Evolutionary conservation across 345 rosid species (phyloP).

Genomic region (Gynandropsis gynandra): DNA sequence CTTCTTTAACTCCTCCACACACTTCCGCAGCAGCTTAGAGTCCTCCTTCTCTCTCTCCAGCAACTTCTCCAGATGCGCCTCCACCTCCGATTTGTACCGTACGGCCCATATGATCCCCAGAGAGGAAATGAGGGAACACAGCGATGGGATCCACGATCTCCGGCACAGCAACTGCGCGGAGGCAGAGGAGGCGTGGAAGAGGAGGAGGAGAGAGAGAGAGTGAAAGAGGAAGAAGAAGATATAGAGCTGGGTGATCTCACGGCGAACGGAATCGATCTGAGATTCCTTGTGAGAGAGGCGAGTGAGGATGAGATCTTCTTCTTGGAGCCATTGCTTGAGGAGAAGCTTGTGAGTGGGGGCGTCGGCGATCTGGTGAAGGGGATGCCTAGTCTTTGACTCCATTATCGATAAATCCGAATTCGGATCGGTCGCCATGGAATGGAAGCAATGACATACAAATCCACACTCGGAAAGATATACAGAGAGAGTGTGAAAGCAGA

Average conservation of each 20-base stretch:
- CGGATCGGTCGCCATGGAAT: conserved; percentile 48
- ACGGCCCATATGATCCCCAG: conserved; percentile 81
- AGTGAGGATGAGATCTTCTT: conserved; percentile 74
- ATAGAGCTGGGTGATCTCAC: conserved; percentile 74
- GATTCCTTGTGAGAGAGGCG: conserved; percentile 69
- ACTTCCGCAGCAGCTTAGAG: conserved; percentile 59
- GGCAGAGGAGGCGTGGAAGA: conserved; percentile 55
- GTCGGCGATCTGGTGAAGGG: conserved; percentile 84
- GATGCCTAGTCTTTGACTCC: conserved; percentile 54
- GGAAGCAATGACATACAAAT: no score
- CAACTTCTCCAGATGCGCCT: conserved; percentile 67
- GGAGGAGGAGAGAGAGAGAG: conserved; percentile 61
- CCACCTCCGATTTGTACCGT: conserved; percentile 70
- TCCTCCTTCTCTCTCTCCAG: conserved; percentile 89
- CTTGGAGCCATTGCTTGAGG: conserved; percentile 91
- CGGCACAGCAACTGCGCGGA: conserved; percentile 26
- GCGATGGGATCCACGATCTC: conserved; percentile 79
- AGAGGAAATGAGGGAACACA: conserved; percentile 63
- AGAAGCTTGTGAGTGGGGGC: conserved; percentile 92
- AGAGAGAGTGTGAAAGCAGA: conserved; percentile 15
- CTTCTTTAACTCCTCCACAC: conserved; percentile 88
- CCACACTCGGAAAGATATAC: conserved; percentile 6
- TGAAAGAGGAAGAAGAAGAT: conserved; percentile 89
- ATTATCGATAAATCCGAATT: conserved; percentile 41
- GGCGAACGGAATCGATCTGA: conserved; percentile 63